Base-by-base conservation (phyloP, 2,329 filamentous ascomycete genomes). In the Microdochium nivale region DNA sequence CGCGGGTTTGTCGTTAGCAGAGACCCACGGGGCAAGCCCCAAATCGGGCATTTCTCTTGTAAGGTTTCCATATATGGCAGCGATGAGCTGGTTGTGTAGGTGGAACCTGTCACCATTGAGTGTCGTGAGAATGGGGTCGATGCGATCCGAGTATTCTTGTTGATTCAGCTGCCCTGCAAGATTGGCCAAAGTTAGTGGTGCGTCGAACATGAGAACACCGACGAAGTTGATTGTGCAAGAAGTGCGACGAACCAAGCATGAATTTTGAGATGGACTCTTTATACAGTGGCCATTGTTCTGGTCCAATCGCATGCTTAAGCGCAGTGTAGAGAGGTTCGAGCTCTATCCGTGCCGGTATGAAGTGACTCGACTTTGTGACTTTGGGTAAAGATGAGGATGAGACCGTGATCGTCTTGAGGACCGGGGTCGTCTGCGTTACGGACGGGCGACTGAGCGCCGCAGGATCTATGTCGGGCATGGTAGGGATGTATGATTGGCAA, bases 391-490 rank as follows among this genome's bases (percentile, higher is more conserved):
- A 68, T 2, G 77, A 69, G 2, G 74, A 70, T 37, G 77, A 74
- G 51, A 79, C 72, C 46, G 75, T 75, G 58, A 84, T 75, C 49
- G 79, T 72, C 63, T 84, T 84, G 46, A 85, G 67, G 40, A 81
- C 72, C 54, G 83, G 80, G 4, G 81, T 84, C 47, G 79, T 74
- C 51, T 83, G 73, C 66, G 70, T 76, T 65, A 77, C 66, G 48
- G 80, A 70, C 55, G 80, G 78, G 62, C 81, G 80, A 74, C 81
- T 84, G 61, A 86, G 69, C 57, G 83, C 81, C 72, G 83, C 81
- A 62, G 83, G 83, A 73, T 86, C 83, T 70, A 86, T 86, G 70
- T 86, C 83, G 61, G 82, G 81, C 82, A 86, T 86, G 58, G 57
- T 64, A 61, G 49, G 52, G 56, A 57, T 58, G 49, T 47, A 53